Base-by-base conservation (phyloP, 2,329 filamentous ascomycete species). In the Colletotrichum lini region DNA sequence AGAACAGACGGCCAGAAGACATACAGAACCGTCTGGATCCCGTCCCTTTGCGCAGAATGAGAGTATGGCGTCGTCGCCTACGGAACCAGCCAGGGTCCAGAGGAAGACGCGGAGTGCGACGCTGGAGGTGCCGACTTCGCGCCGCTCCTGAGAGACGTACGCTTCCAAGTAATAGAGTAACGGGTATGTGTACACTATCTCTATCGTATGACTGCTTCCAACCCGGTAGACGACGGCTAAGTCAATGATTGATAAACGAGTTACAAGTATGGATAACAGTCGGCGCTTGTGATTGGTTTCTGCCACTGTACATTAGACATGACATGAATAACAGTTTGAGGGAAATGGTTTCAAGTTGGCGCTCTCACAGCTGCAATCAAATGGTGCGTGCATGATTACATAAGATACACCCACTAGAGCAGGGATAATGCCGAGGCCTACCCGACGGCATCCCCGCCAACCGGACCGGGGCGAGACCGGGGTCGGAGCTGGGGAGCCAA, bases 401-500 rank as follows among this genome's bases (percentile, higher is more conserved):
- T 71, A 71, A 71, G 18, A 18, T 5, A n/a, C 4, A 1, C 9
- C 5, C 1, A 1, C 3, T 38, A 1, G 50, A 47, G 3, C 65
- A 42, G 50, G 69, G 59, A 54, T 63, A 64, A 60, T 72, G 65
- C 65, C 68, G 68, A 71, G 68, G 65, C 67, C 66, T 40, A 53
- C 38, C 38, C 52, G 52, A 58, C 65, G 65, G 69, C 59, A 68
- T 45, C 65, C 69, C 69, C 69, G 69, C 69, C 58, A 72, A 49
- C 59, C 38, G 65, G 69, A 49, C 69, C 69, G 69, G 69, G 59
- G 65, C 65, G 45, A 63, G 65, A 49, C 65, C 69, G 69, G 69
- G 69, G 65, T 72, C 69, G 69, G 69, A 69, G 65, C 53, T 72
- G 60, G 21, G 26, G 38, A 62, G 13, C 52, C 49, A 60, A 70